Evolutionary conservation across 2,329 filamentous ascomycete genomes (phyloP).

Genomic region (Albophoma yamanashiensis): DNA sequence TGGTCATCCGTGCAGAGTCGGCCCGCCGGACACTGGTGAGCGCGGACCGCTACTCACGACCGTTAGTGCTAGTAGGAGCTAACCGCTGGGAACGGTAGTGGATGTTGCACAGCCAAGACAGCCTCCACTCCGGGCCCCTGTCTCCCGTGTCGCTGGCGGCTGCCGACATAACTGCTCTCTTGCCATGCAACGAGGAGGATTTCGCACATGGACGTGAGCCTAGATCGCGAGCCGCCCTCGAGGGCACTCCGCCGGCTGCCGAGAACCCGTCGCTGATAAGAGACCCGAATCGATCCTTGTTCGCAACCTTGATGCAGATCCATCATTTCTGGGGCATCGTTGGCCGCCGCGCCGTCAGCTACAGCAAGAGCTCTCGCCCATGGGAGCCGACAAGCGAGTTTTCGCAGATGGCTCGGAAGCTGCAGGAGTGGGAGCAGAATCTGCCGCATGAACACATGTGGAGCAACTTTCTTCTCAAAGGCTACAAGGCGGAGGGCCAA

Average conservation of each 20-base stretch:
- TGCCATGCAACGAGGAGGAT: slow-evolving; percentile 41
- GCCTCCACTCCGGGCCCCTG: slow-evolving; percentile 40
- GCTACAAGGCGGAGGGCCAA: slow-evolving; percentile 35
- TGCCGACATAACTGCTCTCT: slow-evolving; percentile 41
- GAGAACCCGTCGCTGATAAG: slow-evolving; percentile 31
- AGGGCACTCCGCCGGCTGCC: slow-evolving; percentile 39
- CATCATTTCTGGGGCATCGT: slow-evolving; percentile 44
- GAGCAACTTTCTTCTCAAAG: slow-evolving; percentile 28
- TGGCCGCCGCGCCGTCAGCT: slow-evolving; percentile 34
- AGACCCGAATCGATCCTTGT: slow-evolving; percentile 37
- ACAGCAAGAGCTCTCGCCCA: slow-evolving; percentile 30
- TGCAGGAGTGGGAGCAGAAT: slow-evolving; percentile 36
- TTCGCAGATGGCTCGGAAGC: slow-evolving; percentile 27
- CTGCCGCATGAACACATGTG: slow-evolving; percentile 38
- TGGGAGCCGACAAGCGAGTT: slow-evolving; percentile 39
- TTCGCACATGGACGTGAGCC: slow-evolving; percentile 38
- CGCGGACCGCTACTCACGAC: not conserved
- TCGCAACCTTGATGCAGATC: slow-evolving; percentile 43
- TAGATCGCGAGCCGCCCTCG: slow-evolving; percentile 38
- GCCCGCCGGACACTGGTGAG: slow-evolving; percentile 42
- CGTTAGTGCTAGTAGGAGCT: no score
- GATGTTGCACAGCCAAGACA: slow-evolving; percentile 50
- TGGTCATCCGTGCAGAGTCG: slow-evolving; percentile 41
- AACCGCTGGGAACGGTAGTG: slow-evolving; percentile 24
- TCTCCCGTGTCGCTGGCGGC: slow-evolving; percentile 40